Base-by-base conservation (phyloP, 352 stramenopile genomes). In the Phytopythium ostracodes region DNA sequence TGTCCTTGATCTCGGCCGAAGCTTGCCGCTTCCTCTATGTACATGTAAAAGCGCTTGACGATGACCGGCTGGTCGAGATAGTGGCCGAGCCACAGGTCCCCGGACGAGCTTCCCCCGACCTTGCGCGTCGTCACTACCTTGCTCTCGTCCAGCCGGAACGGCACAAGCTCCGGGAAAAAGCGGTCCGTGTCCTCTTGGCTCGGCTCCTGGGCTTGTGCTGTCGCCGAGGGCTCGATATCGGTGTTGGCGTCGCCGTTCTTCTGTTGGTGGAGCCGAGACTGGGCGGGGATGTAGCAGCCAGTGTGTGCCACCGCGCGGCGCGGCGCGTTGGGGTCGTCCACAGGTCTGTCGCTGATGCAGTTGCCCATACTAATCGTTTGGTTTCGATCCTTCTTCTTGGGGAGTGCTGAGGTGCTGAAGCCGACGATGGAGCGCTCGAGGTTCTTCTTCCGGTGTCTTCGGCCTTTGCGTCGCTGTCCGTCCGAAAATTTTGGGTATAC, bases 31-130 rank as follows among this genome's bases (percentile, higher is more conserved):
- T 91, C 79, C 40, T 92, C 82, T 29, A 88, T 77, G 38, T 77
- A 75, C 60, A 91, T 81, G 54, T 92, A 87, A 79, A 95, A 91
- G 64, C 81, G 79, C 75, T 95, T 95, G 15, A 93, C 84, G 1
- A 83, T 84, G 10, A 95, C 86, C 0, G 82, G 82, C 58, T 92
- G 84, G 20, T 82, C 86, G 58, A 92, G 86, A 72, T 92, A 93
- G 72, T 95, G 86, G 18, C 86, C 84, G 20, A 95, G 73, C 82
- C 82, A 95, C 25, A 93, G 81, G 24, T 91, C 79, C 31, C 86
- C 81, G 38, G 91, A 93, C 18, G 84, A 82, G 38, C 86, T 84
- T 43, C 76, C 89, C 50, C 77, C 90, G 52, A 95, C 79, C 64
- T 91, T 91, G 47, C 81, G 84, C 46, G 83, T 92, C 29, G 92